Evolutionary conservation across 257 asterid species (phyloP), one percentile per base, ranked within the genome.

Genomic region (Solanum virginianum): DNA sequence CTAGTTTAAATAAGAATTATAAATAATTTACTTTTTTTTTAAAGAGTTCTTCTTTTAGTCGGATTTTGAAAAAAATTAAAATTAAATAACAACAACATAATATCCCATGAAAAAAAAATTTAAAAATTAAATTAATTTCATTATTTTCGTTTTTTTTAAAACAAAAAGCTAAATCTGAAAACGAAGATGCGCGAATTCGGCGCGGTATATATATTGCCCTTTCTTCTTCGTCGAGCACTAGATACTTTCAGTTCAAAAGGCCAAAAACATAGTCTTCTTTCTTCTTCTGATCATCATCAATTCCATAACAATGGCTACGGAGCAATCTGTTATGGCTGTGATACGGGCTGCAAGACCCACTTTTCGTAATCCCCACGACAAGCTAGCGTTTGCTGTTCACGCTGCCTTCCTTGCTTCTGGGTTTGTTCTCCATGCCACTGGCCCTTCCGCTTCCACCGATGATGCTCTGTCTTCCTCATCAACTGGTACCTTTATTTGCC

Each of bases 261-360:
- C 26, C 26, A 20, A 59, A 59, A 59, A 65, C 43, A 65, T 8
- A 0, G 32, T 22, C 32, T 60, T 60, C 24, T 10, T 32, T 80
- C 53, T 6, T 14, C 69, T 79, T 49, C 18, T 17, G 32, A 14
- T 57, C 24, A 57, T 55, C 66, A 47, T 36, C 13, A 13, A 47
- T 24, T 22, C 17, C 0, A 12, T 24, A 45, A 39, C 43, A 18
- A 93, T 92, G 95, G 91, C 92, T 57, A 86, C 93, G 12, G 94
- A 93, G 77, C 92, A 93, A 69, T 83, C 95, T 7, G 90, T 92
- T 0, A 17, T 94, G 92, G 93, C 93, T 9, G 92, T 95, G 53
- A 93, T 94, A 8, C 87, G 99, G 85, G 95, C 97, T 1, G 90
- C 94, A 29, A 92, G 98, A 32, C 99, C 97, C 83, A 82, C 86